Evolutionary conservation across 768 basidiomycete genomes (phyloP).

Genomic region (Imleria badia): DNA sequence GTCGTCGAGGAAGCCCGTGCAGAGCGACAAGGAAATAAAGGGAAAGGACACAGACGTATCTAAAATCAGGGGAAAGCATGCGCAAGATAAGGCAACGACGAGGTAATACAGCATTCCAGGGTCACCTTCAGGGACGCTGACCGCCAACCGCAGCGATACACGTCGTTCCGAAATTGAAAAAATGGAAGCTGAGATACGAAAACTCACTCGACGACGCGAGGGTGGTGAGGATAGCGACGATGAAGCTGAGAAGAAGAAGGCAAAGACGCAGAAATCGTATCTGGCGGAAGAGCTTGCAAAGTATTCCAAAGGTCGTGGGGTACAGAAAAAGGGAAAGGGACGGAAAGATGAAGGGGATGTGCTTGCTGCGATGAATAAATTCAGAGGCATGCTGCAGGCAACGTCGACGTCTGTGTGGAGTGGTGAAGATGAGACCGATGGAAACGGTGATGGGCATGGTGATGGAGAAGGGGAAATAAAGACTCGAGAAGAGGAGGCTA

Average conservation of each 20-base stretch:
- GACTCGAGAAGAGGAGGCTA: constrained; percentile 43
- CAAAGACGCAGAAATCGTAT: constrained; percentile 60
- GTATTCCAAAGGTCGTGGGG: constrained; percentile 66
- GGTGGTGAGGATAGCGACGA: constrained; percentile 66
- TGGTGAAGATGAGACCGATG: constrained; percentile 15
- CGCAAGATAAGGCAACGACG: constrained; percentile 61
- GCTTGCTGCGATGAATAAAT: constrained; percentile 64
- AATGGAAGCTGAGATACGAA: constrained; percentile 88
- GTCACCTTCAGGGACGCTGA: background rate
- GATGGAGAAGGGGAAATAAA: constrained; percentile 13
- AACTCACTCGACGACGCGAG: constrained; percentile 60
- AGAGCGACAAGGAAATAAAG: constrained; percentile 18
- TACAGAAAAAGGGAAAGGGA: constrained; percentile 55
- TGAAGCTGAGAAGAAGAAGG: constrained; percentile 52
- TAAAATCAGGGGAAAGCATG: constrained; percentile 75
- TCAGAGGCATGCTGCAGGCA: constrained; percentile 65
- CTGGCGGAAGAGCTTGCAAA: constrained; percentile 81
- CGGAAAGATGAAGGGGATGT: constrained; percentile 73
- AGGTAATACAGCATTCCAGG: constrained; percentile 41
- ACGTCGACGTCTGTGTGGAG: constrained; percentile 35
- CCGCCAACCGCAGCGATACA: constrained; percentile 42
- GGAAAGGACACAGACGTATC: constrained; percentile 49
- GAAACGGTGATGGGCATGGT: constrained; percentile 14
- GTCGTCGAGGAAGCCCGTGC: background rate
- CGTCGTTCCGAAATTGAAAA: constrained; percentile 78